Conservation (phyloP, 768 basidiomycete species). For the Trametes cubensis region DNA sequence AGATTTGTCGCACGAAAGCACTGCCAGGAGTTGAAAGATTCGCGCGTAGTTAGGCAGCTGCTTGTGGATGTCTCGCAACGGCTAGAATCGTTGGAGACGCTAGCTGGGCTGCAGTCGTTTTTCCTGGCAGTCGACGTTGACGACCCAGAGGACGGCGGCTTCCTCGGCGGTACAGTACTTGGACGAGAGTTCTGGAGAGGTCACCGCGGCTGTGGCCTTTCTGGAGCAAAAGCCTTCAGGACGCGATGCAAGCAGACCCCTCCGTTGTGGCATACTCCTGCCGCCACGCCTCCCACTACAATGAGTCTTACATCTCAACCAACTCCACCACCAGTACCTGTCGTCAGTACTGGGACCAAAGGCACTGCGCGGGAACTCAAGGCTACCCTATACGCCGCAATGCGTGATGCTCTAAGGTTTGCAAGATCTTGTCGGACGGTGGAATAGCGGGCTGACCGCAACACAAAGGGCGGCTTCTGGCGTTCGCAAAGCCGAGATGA, state of each 20-base stretch:
- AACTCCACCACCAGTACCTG: neutral
- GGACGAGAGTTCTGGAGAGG: slow-evolving; percentile 72
- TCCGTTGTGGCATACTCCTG: neutral
- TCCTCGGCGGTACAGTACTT: slow-evolving; percentile 61
- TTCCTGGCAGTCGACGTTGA: slow-evolving; percentile 60
- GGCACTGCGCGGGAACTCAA: slow-evolving; percentile 44
- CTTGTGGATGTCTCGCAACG: slow-evolving; percentile 53
- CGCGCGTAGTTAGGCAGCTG: slow-evolving; percentile 45
- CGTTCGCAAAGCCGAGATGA: slow-evolving; percentile 71
- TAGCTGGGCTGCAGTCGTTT: slow-evolving; percentile 62
- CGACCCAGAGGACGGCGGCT: slow-evolving; percentile 51
- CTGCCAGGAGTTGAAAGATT: neutral
- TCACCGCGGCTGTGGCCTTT: slow-evolving; percentile 57
- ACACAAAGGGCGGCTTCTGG: slow-evolving; percentile 53
- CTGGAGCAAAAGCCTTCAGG: slow-evolving; percentile 61
- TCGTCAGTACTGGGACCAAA: neutral
- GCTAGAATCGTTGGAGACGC: slow-evolving; percentile 54
- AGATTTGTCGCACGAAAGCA: neutral
- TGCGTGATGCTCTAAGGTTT: slow-evolving; percentile 60
- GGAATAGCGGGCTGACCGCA: neutral
- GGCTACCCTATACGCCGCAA: slow-evolving; percentile 55
- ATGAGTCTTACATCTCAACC: neutral
- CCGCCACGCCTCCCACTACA: neutral
- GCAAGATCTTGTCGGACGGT: slow-evolving; percentile 3
- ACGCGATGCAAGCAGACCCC: slow-evolving; percentile 40